Evolutionary conservation across 2,329 filamentous ascomycete species (phyloP).

Genomic region (Pleoardoris graminearum): DNA sequence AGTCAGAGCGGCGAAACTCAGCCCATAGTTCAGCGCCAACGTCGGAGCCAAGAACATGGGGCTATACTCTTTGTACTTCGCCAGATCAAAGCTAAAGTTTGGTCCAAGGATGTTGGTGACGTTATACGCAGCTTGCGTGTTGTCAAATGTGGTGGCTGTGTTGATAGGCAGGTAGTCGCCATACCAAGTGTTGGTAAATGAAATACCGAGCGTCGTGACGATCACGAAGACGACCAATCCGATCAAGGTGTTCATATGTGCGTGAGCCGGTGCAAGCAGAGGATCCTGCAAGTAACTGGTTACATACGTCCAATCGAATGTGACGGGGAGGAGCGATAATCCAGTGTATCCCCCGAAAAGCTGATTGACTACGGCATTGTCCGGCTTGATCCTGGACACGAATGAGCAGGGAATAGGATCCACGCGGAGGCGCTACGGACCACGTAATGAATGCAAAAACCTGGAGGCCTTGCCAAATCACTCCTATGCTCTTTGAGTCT

Average conservation of each 20-base stretch:
- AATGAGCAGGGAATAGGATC: neutral
- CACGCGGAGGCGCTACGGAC: slow-evolving; percentile 29
- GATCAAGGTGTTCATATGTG: slow-evolving; percentile 39
- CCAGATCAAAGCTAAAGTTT: slow-evolving; percentile 37
- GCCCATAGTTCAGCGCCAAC: slow-evolving; percentile 44
- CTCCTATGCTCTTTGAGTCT: neutral
- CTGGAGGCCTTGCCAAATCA: slow-evolving; percentile 69
- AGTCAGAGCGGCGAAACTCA: slow-evolving; percentile 45
- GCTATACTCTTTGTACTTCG: slow-evolving; percentile 41
- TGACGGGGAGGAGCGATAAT: slow-evolving; percentile 69
- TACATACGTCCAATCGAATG: slow-evolving; percentile 71
- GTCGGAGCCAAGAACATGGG: slow-evolving; percentile 45
- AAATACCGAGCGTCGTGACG: slow-evolving; percentile 38
- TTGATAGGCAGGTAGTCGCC: slow-evolving; percentile 43
- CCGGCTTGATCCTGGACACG: slow-evolving; percentile 58
- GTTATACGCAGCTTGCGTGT: slow-evolving; percentile 41
- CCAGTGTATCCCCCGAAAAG: slow-evolving; percentile 72
- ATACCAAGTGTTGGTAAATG: slow-evolving; percentile 38
- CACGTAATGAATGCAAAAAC: slow-evolving; percentile 73
- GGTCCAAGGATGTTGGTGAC: slow-evolving; percentile 35
- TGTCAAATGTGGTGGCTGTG: slow-evolving; percentile 41
- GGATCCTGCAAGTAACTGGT: slow-evolving; percentile 34
- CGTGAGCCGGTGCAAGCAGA: slow-evolving; percentile 35
- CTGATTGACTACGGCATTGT: slow-evolving; percentile 71
- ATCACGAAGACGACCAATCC: slow-evolving; percentile 38